A percentile compares a stretch with the other conserved stretches of the same genome.
These are phyloP conservation scores for Xylaria sp. DNA, from an alignment of 2,329 filamentous ascomycete species.

Conservation along the genomic window DNA sequence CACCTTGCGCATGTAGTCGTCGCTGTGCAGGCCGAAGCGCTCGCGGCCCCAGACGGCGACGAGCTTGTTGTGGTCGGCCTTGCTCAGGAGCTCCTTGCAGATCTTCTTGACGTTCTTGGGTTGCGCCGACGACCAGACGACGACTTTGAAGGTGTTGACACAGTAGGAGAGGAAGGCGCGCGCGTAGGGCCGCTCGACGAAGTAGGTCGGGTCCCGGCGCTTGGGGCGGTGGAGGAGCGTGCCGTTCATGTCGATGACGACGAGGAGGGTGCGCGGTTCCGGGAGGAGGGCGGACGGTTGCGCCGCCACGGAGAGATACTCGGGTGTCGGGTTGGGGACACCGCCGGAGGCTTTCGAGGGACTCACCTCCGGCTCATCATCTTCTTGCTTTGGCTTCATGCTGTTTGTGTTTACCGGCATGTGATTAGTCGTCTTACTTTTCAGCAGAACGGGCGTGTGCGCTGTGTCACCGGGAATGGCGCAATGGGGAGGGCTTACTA, in stretches of 20 bases:
- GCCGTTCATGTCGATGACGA: slow-evolving; percentile 91
- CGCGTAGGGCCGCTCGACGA: slow-evolving; percentile 64
- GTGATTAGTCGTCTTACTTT: too few species aligned
- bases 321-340: slow-evolving; percentile 53
- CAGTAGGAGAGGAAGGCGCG: slow-evolving; percentile 66
- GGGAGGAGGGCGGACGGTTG: slow-evolving; percentile 38
- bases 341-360: slow-evolving; percentile 44
- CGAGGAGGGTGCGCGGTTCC: slow-evolving; percentile 59
- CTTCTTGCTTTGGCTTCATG: neutral
- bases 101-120: slow-evolving; percentile 67
- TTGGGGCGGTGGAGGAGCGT: slow-evolving; percentile 72
- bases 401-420: too few species aligned
- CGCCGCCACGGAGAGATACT: slow-evolving; percentile 56
- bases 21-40: slow-evolving; percentile 58
- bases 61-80: slow-evolving; percentile 48
- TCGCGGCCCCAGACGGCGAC: slow-evolving; percentile 75
- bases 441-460: too few species aligned
- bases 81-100: slow-evolving; percentile 58
- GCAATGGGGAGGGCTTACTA: too few species aligned
- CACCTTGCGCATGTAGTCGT: slow-evolving; percentile 64
- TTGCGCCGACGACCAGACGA: slow-evolving; percentile 85
- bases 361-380: neutral
- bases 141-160: slow-evolving; percentile 68
- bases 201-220: slow-evolving; percentile 43
- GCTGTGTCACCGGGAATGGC: too few species aligned